Percentiles rank a stretch among this genome's conserved stretches.
phyloP scores from a whole-genome alignment of 177 flowering plant species.

The Vitis hybrid region DNA sequence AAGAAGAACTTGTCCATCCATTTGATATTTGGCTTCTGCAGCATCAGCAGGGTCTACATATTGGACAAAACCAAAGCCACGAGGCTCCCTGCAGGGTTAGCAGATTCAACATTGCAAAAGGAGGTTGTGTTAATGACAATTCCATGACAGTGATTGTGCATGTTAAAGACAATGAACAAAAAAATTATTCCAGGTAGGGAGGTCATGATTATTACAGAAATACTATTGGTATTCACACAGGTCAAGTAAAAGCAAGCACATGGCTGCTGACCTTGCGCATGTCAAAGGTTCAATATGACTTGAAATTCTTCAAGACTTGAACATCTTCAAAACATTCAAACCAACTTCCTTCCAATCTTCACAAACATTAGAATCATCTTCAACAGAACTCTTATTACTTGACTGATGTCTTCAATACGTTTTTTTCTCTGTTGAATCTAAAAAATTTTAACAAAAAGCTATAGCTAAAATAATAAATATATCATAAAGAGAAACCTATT shows the following conservation, averaged over 20 bases:
- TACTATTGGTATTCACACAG: conserved; percentile 13
- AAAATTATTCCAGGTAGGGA: conserved; percentile 6
- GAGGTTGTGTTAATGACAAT: background rate
- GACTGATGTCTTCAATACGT: conserved; percentile 47
- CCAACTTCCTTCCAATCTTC: conserved; percentile 42
- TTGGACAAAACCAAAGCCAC: conserved; percentile 96
- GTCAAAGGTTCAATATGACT: conserved; percentile 37
- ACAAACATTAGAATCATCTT: conserved; percentile 36
- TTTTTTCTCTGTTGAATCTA: conserved; percentile 19
- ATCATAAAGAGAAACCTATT: background rate
- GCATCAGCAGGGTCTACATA: conserved; percentile 90
- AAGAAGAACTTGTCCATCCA: conserved; percentile 89
- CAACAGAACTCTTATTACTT: conserved; percentile 41
- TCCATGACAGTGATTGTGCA: no score
- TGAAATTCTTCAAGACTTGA: conserved; percentile 53
- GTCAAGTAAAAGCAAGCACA: conserved; percentile 37
- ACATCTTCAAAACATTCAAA: conserved; percentile 43
- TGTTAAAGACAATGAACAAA: background rate
- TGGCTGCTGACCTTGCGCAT: conserved; percentile 70
- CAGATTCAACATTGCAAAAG: background rate
- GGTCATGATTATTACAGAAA: conserved; percentile 15
- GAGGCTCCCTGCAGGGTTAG: conserved; percentile 64
- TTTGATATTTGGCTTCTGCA: conserved; percentile 87
- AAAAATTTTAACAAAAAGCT: conserved; percentile 29
- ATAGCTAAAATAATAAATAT: background rate